Evolutionary conservation across 164 flowering plant species (phyloP), one percentile per base, ranked within the genome.

Genomic region (Dillenia turbinata): DNA sequence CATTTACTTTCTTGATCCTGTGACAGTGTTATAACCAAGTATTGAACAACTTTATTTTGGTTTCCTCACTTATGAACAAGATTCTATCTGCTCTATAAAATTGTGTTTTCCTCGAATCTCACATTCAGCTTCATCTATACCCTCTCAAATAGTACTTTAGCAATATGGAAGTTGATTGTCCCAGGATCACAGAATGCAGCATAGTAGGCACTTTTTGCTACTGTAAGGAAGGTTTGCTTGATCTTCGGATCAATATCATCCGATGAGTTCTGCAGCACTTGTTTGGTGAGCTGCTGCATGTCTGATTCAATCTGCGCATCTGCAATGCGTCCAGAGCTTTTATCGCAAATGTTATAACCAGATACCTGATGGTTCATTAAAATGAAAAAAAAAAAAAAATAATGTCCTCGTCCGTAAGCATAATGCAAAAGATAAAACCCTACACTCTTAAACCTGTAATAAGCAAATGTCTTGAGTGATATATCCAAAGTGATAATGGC

Each of bases 151-250:
- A 92, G 92, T 8, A 87, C 94, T 65, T 83, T 81, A 55, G 73
- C 67, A 13, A 89, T 82, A 62, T 92, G 97, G 40, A 15, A 51
- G 43, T 79, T 65, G 56, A 85, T 69, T 1, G 77, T 78, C 55
- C 44, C 71, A 2, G 71, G 71, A 13, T 73, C 61, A 63, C 79
- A 89, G 56, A 68, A 69, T n/a, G 90, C 90, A 12, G 57, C 12
- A 59, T 88, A 91, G 67, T 84, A 91, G 65, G 68, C 84, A 45
- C 85, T 75, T 73, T 75, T 86, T 9, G 83, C 88, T 14, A 92
- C 83, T 0, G 65, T 59, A 1, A 89, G 77, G 66, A 84, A 89
- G 2, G 81, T 85, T n/a, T 75, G 70, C 69, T 78, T 89, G 44
- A 74, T 62, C 3, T 69, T 60, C 0, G 54, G 51, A 46, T 78